phyloP scores from a whole-genome alignment of 2,329 filamentous ascomycete species.

The Aspergillus sp. region DNA sequence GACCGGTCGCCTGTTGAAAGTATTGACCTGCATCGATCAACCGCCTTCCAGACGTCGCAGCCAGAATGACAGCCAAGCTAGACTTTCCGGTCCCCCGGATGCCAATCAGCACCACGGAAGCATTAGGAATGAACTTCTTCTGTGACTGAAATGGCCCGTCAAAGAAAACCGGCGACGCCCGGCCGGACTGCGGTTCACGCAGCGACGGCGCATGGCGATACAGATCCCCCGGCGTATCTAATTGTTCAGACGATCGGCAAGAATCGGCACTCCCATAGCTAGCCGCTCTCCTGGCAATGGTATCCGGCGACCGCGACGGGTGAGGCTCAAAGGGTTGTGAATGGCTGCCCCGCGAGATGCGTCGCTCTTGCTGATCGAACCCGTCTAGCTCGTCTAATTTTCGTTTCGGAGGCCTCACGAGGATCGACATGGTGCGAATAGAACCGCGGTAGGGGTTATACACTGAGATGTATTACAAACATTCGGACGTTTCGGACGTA shows the following conservation, averaged over 20 bases:
- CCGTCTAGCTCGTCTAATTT: slow-evolving; percentile 28
- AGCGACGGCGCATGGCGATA: slow-evolving; percentile 18
- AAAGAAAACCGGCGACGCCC: slow-evolving; percentile 28
- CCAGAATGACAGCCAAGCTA: slow-evolving; percentile 72
- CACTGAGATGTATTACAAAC: not conserved
- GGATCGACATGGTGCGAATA: slow-evolving; percentile 29
- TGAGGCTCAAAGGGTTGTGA: not conserved
- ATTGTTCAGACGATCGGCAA: slow-evolving; percentile 18
- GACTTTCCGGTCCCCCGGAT: slow-evolving; percentile 74
- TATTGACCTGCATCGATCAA: slow-evolving; percentile 68
- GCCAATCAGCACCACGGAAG: slow-evolving; percentile 71
- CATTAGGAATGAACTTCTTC: slow-evolving; percentile 56
- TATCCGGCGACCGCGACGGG: not conserved
- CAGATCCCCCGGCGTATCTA: slow-evolving; percentile 20
- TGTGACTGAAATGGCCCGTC: slow-evolving; percentile 27
- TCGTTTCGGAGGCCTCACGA: slow-evolving; percentile 33
- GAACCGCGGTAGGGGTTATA: not conserved
- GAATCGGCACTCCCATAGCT: slow-evolving; percentile 4
- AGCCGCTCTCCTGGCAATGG: not conserved
- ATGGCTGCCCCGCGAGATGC: slow-evolving; percentile 3
- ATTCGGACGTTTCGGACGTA: not conserved
- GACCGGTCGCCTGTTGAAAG: slow-evolving; percentile 64
- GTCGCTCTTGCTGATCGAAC: slow-evolving; percentile 15
- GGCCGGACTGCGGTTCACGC: slow-evolving; percentile 27
- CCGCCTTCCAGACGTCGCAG: slow-evolving; percentile 66